Evolutionary conservation across 2,329 filamentous ascomycete genomes (phyloP).

Genomic region (Aspergillus versicolor): DNA sequence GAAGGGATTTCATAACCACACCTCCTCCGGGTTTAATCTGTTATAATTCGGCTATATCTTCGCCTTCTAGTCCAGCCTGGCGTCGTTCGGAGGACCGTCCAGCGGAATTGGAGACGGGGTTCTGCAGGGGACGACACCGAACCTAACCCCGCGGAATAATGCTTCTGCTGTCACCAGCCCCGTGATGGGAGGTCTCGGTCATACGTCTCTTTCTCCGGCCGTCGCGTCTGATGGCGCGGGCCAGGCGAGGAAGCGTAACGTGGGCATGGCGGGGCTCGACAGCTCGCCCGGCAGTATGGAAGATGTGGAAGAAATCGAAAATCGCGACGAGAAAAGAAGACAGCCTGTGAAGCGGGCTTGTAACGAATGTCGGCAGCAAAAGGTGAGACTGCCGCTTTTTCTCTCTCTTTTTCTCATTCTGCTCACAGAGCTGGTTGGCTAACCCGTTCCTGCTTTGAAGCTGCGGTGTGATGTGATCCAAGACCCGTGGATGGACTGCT

Average conservation of each 20-base stretch:
- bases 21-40: not conserved
- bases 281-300: conserved; percentile 49
- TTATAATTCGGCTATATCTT: conserved; percentile 14
- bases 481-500: conserved; percentile 62
- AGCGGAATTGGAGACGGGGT: conserved; percentile 38
- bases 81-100: conserved; percentile 32
- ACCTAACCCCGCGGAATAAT: conserved; percentile 32
- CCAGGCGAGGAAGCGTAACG: conserved; percentile 44
- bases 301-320: conserved; percentile 45
- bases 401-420: not conserved
- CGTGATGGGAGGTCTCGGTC: conserved; percentile 37
- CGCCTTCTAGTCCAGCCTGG: conserved; percentile 34
- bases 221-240: conserved; percentile 28
- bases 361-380: conserved; percentile 69
- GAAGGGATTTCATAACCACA: not conserved
- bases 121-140: conserved; percentile 26
- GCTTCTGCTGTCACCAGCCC: conserved; percentile 36
- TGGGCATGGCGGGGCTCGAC: conserved; percentile 44
- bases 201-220: conserved; percentile 29
- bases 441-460: conserved; percentile 39
- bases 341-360: conserved; percentile 61
- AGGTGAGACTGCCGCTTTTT: conserved; percentile 47
- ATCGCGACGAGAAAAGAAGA: conserved; percentile 44
- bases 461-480: conserved; percentile 67
- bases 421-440: conserved; percentile 1